Evolutionary conservation across 768 basidiomycete genomes (phyloP), one percentile per base, ranked within the genome.

Genomic region (Leucosporidium scottii): DNA sequence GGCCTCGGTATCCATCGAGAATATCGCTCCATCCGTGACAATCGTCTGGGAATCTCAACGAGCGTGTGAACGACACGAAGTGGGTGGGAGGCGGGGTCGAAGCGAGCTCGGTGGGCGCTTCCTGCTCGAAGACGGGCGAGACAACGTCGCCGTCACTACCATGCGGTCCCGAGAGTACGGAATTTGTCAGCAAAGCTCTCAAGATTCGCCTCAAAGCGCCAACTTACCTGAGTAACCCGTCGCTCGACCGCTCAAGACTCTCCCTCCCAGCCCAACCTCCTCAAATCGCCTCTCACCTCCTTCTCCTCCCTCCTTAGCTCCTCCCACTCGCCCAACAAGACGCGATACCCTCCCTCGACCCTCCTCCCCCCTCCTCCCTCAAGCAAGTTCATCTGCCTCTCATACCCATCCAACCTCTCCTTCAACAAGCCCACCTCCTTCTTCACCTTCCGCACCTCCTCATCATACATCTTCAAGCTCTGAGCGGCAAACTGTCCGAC

Each of bases 221-320:
- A 15, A 44, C 39, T 44, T 13, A 44, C 39, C 39, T 44, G 10
- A 17, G 39, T 8, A 2, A 13, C 25, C 53, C 18, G 53, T 20
- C 27, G 53, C 13, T 53, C 9, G 3, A n/a, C 10, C 51, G 28
- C 13, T 53, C 27, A 27, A 28, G 27, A 15, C 27, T 27, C 27
- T 7, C 53, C 30, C 53, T n/a, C 53, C 53, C 53, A 54, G 5
- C 53, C 53, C 53, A 54, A 54, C 53, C 53, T 54, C 53, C 53
- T 54, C 39, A 44, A 15, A 44, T 44, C 39, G 15, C 39, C 39
- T 15, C 39, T 44, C 39, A 44, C 39, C 39, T 54, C 53, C 27
- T n/a, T 54, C 53, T 54, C 53, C 53, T 54, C 53, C 53, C 30
- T 54, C 5, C 25, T 17, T 27, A 54, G 27, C 12, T 54, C 53